Evolutionary conservation across 805 yeast species (phyloP).

Genomic region (Candida gorgasii): DNA sequence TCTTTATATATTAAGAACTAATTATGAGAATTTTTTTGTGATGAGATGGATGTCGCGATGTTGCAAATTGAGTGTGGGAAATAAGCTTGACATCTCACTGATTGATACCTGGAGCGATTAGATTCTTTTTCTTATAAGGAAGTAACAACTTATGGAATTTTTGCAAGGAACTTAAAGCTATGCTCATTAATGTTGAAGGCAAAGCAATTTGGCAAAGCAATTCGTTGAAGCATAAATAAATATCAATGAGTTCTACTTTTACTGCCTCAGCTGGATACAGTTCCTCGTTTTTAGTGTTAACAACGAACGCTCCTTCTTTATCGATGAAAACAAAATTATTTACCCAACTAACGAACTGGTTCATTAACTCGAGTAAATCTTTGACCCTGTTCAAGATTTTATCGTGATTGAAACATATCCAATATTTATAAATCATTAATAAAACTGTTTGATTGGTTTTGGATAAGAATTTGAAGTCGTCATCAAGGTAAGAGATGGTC

Average conservation of each 20-base stretch:
- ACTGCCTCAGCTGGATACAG: not conserved
- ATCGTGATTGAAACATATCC: slow-evolving; percentile 12
- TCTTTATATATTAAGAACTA: slow-evolving; percentile 27
- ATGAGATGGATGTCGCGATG: slow-evolving; percentile 5
- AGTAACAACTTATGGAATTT: slow-evolving; percentile 1
- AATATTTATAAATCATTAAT: slow-evolving; percentile 7
- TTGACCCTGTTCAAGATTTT: slow-evolving; percentile 3
- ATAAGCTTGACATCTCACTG: too few species aligned
- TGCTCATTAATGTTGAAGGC: not conserved
- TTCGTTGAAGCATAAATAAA: slow-evolving; percentile 8
- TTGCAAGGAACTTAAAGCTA: not conserved
- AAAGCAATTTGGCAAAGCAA: not conserved
- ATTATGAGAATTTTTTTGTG: slow-evolving; percentile 3
- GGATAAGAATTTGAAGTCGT: not conserved
- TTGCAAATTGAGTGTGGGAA: too few species aligned
- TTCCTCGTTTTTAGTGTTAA: not conserved
- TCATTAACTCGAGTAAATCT: not conserved
- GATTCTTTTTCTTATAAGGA: slow-evolving; percentile 5
- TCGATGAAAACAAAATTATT: not conserved
- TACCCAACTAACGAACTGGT: not conserved
- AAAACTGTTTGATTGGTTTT: not conserved
- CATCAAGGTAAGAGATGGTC: not conserved
- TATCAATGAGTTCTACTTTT: slow-evolving; percentile 1
- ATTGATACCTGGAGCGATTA: slow-evolving; percentile 1
- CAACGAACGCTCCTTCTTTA: slow-evolving; percentile 1